Conservation (phyloP, 176 grass and related monocot species). For the Alopecurus myosuroides region DNA sequence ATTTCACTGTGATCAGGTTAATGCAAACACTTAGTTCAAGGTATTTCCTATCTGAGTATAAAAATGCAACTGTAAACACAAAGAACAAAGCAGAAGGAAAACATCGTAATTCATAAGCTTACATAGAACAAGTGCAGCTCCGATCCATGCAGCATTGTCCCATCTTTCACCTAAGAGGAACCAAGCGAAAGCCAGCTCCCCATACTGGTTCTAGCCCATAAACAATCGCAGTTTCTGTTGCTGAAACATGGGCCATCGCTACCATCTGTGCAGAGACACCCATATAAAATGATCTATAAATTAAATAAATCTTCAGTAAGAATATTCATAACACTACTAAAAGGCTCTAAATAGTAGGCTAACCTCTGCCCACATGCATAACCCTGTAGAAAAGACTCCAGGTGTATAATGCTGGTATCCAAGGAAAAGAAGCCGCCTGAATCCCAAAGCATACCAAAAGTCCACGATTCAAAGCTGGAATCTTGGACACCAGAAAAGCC, state of each 20-base stretch:
- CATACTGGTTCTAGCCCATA: slow-evolving; percentile 89
- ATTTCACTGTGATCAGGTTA: background rate
- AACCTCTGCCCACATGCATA: slow-evolving; percentile 96
- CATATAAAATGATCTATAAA: background rate
- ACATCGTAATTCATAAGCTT: slow-evolving; percentile 15
- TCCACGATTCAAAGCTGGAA: slow-evolving; percentile 45
- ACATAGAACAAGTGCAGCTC: slow-evolving; percentile 90
- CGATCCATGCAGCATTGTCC: slow-evolving; percentile 69
- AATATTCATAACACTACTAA: background rate
- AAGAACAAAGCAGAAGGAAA: background rate
- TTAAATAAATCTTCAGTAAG: background rate
- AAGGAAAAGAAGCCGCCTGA: slow-evolving; percentile 68
- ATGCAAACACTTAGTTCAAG: background rate
- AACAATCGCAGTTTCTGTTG: slow-evolving; percentile 73
- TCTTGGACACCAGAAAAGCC: slow-evolving; percentile 32
- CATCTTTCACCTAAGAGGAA: slow-evolving; percentile 93
- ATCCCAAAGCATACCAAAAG: slow-evolving; percentile 59
- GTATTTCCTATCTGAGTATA: background rate
- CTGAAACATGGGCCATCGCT: slow-evolving; percentile 79
- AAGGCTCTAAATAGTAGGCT: slow-evolving; percentile 5
- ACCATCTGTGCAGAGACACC: slow-evolving; percentile 48
- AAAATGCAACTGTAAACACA: background rate
- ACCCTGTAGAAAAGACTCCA: slow-evolving; percentile 74
- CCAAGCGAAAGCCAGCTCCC: slow-evolving; percentile 92
- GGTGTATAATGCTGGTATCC: slow-evolving; percentile 90